A percentile compares a stretch with the other conserved stretches of the same genome.
Evolutionary conservation across 1,139 yeast genomes (phyloP).

Genomic region (Tardiomyces blankii): DNA sequence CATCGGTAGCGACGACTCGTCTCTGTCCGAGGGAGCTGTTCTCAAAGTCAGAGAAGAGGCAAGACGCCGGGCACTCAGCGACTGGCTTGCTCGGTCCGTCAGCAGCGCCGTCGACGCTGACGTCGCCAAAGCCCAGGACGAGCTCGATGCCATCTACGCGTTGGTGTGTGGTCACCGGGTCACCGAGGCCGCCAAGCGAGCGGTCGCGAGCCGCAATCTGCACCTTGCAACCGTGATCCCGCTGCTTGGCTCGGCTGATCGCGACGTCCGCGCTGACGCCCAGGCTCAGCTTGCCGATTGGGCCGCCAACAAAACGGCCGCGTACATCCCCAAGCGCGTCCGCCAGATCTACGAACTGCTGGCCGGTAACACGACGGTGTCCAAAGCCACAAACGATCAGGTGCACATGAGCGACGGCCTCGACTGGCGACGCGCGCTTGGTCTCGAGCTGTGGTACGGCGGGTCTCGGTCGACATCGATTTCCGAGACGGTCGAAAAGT

Average conservation of each 20-base stretch:
- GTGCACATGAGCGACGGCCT: slow-evolving; percentile 34
- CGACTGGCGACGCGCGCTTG: slow-evolving; percentile 59
- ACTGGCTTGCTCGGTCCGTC: slow-evolving; percentile 49
- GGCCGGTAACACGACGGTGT: slow-evolving; percentile 36
- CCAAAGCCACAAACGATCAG: slow-evolving; percentile 4
- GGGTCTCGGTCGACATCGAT: slow-evolving; percentile 18
- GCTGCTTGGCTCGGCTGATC: slow-evolving; percentile 50
- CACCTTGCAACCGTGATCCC: slow-evolving; percentile 69
- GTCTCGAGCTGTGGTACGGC: slow-evolving; percentile 53
- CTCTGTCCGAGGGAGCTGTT: slow-evolving; percentile 18
- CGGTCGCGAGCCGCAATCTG: slow-evolving; percentile 46
- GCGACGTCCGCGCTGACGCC: slow-evolving; percentile 40
- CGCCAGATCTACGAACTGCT: slow-evolving; percentile 53
- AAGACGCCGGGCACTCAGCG: slow-evolving; percentile 26
- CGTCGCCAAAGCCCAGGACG: slow-evolving; percentile 11
- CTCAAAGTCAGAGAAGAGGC: slow-evolving; percentile 28
- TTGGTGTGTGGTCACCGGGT: slow-evolving; percentile 47
- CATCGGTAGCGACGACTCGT: neutral
- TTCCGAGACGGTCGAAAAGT: slow-evolving; percentile 27
- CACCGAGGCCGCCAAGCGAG: slow-evolving; percentile 47
- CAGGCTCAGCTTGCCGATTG: slow-evolving; percentile 53
- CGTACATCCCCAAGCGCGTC: slow-evolving; percentile 41
- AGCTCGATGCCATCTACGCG: slow-evolving; percentile 31
- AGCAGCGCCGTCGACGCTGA: slow-evolving; percentile 30
- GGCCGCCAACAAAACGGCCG: slow-evolving; percentile 34